Base-by-base conservation (phyloP, 768 basidiomycete genomes). In the Psilocybe tampanensis region DNA sequence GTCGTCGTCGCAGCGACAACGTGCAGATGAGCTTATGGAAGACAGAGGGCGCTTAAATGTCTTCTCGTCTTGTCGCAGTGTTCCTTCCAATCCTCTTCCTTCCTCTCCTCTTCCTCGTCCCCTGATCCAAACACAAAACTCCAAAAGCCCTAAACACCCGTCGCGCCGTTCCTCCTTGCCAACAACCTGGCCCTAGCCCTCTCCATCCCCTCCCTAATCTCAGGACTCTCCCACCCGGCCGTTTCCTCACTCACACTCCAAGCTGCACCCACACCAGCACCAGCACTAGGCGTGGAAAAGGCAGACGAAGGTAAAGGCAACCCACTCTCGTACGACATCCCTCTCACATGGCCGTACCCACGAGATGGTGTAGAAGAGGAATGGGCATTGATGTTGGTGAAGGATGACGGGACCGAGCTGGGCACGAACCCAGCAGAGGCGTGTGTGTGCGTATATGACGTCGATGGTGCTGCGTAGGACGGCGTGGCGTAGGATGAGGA, bases 141-240 rank as follows among this genome's bases (percentile, higher is more conserved):
- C 29, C 41, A 47, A 5, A 36, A 5, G 4, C 7, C n/a, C 52
- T 33, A 42, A 33, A 44, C 52, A 44, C n/a, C 23, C 26, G 15
- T 2, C 23, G 22, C 23, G 17, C 18, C 51, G 44, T 41, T 47
- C 49, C 54, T 54, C 26, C 47, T 55, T 39, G 64, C 65, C 58
- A 73, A 57, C 47, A 75, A 55, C 58, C 73, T 68, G 39, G 80
- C 81, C 26, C 90, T 74, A 8, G 90, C 90, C 8, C 76, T 74
- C 70, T 85, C 85, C 90, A 92, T 92, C 23, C 79, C 81, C 71
- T 88, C 86, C 54, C 81, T 78, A 36, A 92, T 66, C 73, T 88
- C 86, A 1, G 84, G 79, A 65, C 86, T 90, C 68, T 83, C 76
- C 80, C 83, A 88, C 8, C 74, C 60, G 26, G 62, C 64, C 43